Conservation (phyloP, 768 basidiomycete species). For the Tricholoma furcatifolium region DNA sequence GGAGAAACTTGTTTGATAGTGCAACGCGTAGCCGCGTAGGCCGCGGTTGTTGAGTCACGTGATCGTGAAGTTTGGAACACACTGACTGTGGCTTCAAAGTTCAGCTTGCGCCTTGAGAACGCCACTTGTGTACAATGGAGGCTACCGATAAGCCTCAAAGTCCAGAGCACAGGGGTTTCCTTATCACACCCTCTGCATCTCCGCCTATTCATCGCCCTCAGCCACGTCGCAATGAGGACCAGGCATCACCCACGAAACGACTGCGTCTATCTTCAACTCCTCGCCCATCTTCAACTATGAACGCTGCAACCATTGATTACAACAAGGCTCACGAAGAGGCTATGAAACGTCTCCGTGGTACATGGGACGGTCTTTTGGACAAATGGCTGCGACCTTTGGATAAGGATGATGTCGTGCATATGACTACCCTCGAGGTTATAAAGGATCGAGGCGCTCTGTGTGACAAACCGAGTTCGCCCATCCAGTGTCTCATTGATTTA, state of each 20-base stretch:
- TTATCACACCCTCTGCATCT: slow-evolving; percentile 55
- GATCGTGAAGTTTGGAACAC: not conserved
- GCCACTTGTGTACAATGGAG: not conserved
- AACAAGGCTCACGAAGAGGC: slow-evolving; percentile 58
- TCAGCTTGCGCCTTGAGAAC: too few species aligned
- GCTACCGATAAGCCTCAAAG: not conserved
- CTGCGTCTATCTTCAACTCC: slow-evolving; percentile 46
- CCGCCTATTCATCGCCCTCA: slow-evolving; percentile 37
- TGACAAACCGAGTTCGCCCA: slow-evolving; percentile 37
- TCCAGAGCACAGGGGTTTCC: slow-evolving; percentile 20
- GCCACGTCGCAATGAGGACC: slow-evolving; percentile 28
- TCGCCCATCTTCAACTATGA: slow-evolving; percentile 35
- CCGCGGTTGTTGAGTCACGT: not conserved
- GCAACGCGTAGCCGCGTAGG: too few species aligned
- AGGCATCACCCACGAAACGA: slow-evolving; percentile 46
- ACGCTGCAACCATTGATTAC: slow-evolving; percentile 35
- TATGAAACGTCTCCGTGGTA: slow-evolving; percentile 51
- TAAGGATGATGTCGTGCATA: slow-evolving; percentile 79
- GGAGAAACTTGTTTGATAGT: too few species aligned
- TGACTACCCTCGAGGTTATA: slow-evolving; percentile 57
- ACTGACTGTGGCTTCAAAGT: too few species aligned
- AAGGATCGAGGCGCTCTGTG: slow-evolving; percentile 71
- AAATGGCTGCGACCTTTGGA: slow-evolving; percentile 66
- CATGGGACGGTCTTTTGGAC: slow-evolving; percentile 69
- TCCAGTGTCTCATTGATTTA: slow-evolving; percentile 50